Base-by-base conservation (phyloP, 1,284 basidiomycete species). In the Volvariella volvacea region DNA sequence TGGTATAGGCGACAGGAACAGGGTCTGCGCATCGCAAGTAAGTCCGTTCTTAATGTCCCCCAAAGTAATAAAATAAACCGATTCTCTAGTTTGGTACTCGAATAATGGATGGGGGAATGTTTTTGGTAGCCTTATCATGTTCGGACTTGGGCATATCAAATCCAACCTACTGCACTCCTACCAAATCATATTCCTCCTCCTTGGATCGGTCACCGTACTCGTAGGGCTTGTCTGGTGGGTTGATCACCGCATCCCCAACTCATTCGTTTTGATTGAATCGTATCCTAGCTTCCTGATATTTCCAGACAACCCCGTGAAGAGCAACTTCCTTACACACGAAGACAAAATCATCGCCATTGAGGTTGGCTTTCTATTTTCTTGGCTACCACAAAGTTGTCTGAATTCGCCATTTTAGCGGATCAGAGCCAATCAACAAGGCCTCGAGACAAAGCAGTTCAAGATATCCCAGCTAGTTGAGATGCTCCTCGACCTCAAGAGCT, bases 1-100 rank as follows among this genome's bases (percentile, higher is more conserved):
- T 62, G 59, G 59, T 62, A 62, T 50, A 53, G 57, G 22, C 46
- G 61, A 32, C 58, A 55, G 17, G 61, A 62, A 43, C 61, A 62
- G 45, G 59, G 61, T 1, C 49, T 57, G 22, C 52, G 61, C 4
- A 46, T 61, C 12, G 58, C 58, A n/a, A 49, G 59, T 60, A 39
- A 43, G 55, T 45, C n/a, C 6, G 19, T 12, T 44, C 33, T 39
- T 17, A 16, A 15, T 8, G 19, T 20, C 4, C 16, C 30, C 16
- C 30, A 34, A 12, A 9, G 34, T 15, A 15, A 16, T 16, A 6
- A 6, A 36, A 6, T 4, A 16, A 6, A 6, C 6, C 34, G 8
- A 36, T 47, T 7, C 40, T 17, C 43, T 41, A 62, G 61, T 58
- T 4, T 59, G 55, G 52, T 60, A 56, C 39, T 58, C 58, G 1